These are phyloP conservation scores for Xylaria sp. DNA, from an alignment of 2,329 filamentous ascomycete genomes.

Conservation along the genomic window DNA sequence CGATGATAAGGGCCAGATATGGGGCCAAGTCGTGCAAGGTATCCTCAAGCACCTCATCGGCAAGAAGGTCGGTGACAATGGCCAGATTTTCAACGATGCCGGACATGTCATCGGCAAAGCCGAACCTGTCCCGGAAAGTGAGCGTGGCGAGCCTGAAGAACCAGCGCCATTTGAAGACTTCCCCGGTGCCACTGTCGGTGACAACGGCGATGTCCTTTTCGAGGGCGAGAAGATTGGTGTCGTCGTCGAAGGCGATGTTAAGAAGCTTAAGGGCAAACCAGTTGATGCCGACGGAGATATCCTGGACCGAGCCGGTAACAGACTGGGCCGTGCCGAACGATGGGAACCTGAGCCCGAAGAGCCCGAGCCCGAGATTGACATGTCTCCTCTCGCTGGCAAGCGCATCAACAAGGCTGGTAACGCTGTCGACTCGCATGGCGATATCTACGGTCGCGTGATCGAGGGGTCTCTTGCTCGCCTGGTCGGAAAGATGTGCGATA, in stretches of 20 bases:
- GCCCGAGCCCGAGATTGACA: constrained; percentile 65
- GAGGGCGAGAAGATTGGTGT: constrained; percentile 68
- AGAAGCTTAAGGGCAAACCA: constrained; percentile 71
- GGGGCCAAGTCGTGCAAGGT: constrained; percentile 73
- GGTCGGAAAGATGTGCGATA: constrained; percentile 76
- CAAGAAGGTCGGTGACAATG: constrained; percentile 72
- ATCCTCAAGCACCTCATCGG: constrained; percentile 72
- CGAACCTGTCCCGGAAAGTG: constrained; percentile 69
- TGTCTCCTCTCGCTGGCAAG: constrained; percentile 74
- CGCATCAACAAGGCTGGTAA: constrained; percentile 77
- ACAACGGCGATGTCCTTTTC: constrained; percentile 64
- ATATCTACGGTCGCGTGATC: constrained; percentile 72
- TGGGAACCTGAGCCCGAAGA: constrained; percentile 66
- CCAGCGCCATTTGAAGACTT: constrained; percentile 69
- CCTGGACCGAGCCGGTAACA: constrained; percentile 74
- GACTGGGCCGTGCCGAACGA: constrained; percentile 73
- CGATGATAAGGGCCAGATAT: constrained; percentile 62
- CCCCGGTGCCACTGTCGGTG: constrained; percentile 64
- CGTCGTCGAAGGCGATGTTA: constrained; percentile 71
- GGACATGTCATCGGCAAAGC: constrained; percentile 75
- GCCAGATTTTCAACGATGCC: constrained; percentile 76
- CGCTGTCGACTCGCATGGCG: constrained; percentile 64
- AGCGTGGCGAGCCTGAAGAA: constrained; percentile 61
- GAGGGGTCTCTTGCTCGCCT: constrained; percentile 74
- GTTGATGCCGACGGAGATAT: constrained; percentile 78